These are phyloP conservation scores for Sugiyamaella japonica DNA, from an alignment of 1,139 yeast genomes.

Conservation along the genomic window DNA sequence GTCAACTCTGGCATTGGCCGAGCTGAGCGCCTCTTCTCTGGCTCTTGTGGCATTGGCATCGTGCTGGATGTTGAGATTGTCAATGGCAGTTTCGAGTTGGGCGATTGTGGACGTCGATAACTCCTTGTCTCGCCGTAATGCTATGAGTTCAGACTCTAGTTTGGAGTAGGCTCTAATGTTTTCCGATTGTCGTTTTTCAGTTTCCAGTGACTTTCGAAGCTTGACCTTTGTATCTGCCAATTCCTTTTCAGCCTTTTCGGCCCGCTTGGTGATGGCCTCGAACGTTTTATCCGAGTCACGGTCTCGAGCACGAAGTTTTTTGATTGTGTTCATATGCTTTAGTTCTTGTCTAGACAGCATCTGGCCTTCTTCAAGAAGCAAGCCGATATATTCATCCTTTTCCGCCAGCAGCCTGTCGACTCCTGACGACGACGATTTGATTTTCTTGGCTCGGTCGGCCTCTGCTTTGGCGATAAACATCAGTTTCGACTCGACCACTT, in stretches of 20 bases:
- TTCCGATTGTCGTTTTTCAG: slow-evolving; percentile 26
- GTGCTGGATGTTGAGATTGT: slow-evolving; percentile 28
- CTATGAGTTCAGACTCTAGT: slow-evolving; percentile 30
- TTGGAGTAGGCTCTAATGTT: slow-evolving; percentile 26
- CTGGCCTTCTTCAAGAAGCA: slow-evolving; percentile 75
- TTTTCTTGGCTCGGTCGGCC: slow-evolving; percentile 31
- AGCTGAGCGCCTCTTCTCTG: slow-evolving; percentile 30
- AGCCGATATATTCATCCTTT: slow-evolving; percentile 57
- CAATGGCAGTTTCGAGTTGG: slow-evolving; percentile 29
- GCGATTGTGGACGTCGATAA: slow-evolving; percentile 19
- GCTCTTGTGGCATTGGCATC: slow-evolving; percentile 30
- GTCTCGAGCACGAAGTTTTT: slow-evolving; percentile 57
- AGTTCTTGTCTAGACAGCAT: slow-evolving; percentile 73
- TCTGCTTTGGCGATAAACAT: slow-evolving; percentile 33
- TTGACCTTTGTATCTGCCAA: slow-evolving; percentile 24
- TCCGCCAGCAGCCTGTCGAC: slow-evolving; percentile 41
- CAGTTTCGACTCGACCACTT: slow-evolving; percentile 34
- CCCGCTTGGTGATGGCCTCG: slow-evolving; percentile 28
- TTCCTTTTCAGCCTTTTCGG: slow-evolving; percentile 28
- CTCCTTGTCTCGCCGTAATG: slow-evolving; percentile 26
- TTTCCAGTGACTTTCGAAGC: slow-evolving; percentile 21
- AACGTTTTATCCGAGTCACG: slow-evolving; percentile 32
- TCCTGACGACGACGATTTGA: slow-evolving; percentile 26
- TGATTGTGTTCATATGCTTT: slow-evolving; percentile 64
- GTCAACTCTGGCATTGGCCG: slow-evolving; percentile 27